Conservation (phyloP, 2,329 filamentous ascomycete genomes). For the Botrytis pseudocinerea region DNA sequence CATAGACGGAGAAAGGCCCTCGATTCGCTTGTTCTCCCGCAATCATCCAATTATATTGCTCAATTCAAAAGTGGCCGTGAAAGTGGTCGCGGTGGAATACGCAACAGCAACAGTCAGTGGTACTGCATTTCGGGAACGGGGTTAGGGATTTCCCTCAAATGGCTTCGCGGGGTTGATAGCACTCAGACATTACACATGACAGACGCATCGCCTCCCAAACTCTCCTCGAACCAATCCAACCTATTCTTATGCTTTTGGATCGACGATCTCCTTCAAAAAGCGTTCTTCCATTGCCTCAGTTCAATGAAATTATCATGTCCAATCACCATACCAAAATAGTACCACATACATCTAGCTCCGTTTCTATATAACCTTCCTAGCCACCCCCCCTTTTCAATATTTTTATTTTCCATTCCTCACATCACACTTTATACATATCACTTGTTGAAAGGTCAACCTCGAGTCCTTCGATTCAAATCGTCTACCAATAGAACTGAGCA, state of each 20-base stretch:
- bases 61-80: not conserved
- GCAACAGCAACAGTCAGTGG: not conserved
- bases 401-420: not conserved
- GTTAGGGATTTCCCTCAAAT: not conserved
- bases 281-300: not conserved
- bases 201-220: not conserved
- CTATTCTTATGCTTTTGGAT: not conserved
- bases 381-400: too few relatives aligned
- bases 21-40: not conserved
- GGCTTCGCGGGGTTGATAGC: not conserved
- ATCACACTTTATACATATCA: not conserved
- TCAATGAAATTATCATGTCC: not conserved
- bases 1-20: not conserved
- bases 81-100: not conserved
- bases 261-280: not conserved
- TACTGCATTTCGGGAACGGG: constrained; percentile 8
- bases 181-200: not conserved
- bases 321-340: not conserved
- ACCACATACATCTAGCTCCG: not conserved
- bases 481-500: constrained; percentile 39
- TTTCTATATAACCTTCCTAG: constrained; percentile 8
- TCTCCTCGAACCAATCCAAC: not conserved
- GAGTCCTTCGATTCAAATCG: not conserved
- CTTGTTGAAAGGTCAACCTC: not conserved
- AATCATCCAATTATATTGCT: not conserved